These are phyloP conservation scores for Aquilaria agallochum DNA, from an alignment of 441 rosid species.

Conservation along the genomic window DNA sequence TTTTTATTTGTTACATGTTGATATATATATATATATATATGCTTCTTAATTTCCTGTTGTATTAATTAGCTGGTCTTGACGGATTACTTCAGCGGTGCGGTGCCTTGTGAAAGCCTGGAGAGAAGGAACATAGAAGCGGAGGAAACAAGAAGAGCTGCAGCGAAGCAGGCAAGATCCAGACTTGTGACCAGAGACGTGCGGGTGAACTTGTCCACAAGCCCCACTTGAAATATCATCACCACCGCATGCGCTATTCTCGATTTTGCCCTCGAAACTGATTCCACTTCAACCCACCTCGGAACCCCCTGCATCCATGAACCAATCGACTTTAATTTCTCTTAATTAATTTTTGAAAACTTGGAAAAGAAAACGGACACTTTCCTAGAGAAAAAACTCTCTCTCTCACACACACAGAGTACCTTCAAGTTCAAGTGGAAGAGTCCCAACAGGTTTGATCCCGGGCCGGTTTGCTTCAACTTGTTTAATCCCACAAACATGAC, in stretches of 20 bases:
- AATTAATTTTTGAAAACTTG: too few species aligned
- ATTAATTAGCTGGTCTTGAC: too few species aligned
- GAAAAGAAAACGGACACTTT: too few species aligned
- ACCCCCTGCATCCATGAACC: slow-evolving; percentile 28
- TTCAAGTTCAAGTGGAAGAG: slow-evolving; percentile 37
- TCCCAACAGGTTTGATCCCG: slow-evolving; percentile 49
- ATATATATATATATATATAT: too few species aligned
- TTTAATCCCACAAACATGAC: slow-evolving; percentile 55
- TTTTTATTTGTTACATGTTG: too few species aligned
- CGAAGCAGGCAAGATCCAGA: slow-evolving; percentile 65
- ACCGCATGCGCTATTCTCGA: slow-evolving; percentile 68
- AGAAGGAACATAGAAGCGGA: slow-evolving; percentile 58
- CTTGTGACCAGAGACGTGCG: slow-evolving; percentile 39
- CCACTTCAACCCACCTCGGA: slow-evolving; percentile 50
- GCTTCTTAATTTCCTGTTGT: too few species aligned
- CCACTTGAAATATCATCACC: slow-evolving; percentile 73
- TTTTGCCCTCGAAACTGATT: slow-evolving; percentile 57
- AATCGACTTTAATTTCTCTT: too few species aligned
- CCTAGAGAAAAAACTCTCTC: neutral
- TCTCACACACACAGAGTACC: slow-evolving; percentile 13
- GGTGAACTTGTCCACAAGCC: slow-evolving; percentile 61
- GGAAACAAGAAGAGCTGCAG: slow-evolving; percentile 51
- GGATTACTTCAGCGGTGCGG: neutral
- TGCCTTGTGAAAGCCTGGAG: slow-evolving; percentile 41
- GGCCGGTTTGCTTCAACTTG: slow-evolving; percentile 20